Conservation (phyloP, 2,329 filamentous ascomycete genomes). For the Scedosporium dehoogii region DNA sequence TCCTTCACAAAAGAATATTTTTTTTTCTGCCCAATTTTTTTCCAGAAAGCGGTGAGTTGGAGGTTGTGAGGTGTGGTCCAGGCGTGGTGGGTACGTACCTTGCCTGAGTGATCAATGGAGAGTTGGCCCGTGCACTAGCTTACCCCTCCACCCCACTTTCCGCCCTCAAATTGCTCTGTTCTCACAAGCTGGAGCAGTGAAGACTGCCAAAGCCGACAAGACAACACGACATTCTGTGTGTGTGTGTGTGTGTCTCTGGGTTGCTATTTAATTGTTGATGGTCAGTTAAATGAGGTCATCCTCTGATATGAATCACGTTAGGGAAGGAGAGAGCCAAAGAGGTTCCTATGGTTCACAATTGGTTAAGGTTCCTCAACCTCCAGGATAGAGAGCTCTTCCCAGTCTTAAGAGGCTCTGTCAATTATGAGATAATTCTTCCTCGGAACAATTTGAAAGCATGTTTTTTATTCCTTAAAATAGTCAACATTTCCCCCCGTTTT, state of each 20-base stretch:
- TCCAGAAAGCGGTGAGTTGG: neutral
- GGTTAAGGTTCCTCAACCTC: neutral
- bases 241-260: no score
- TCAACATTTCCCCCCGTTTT: neutral
- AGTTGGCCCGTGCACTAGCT: conserved; percentile 18
- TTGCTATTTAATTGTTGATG: neutral
- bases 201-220: no score
- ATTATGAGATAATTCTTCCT: neutral
- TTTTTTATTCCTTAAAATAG: neutral
- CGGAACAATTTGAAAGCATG: no score
- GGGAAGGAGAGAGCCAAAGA: neutral
- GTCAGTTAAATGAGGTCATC: neutral
- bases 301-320: neutral
- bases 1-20: neutral
- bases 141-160: conserved; percentile 13
- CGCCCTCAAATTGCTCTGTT: no score
- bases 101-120: conserved; percentile 13
- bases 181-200: no score
- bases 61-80: no score
- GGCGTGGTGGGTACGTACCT: neutral
- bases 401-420: neutral
- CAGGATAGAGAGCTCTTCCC: neutral
- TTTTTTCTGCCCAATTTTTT: conserved; percentile 4
- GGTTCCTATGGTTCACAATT: neutral
- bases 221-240: neutral